Evolutionary conservation across 225 moss, liverwort and hornwort species (phyloP), one percentile per base, ranked within the genome.

Genomic region (Marchantia polymorpha): DNA sequence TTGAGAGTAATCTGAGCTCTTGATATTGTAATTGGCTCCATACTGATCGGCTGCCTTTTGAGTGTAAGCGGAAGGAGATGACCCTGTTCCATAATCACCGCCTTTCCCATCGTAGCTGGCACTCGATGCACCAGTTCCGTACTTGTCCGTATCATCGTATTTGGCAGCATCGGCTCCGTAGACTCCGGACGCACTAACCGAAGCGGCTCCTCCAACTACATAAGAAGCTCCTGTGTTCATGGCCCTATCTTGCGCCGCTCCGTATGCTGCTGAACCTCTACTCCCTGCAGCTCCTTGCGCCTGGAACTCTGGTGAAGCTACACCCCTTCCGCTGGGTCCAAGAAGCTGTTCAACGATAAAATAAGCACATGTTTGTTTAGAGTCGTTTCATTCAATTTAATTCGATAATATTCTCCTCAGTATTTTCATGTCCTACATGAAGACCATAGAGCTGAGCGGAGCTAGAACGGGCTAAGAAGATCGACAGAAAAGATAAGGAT

Each of bases 201-300:
- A 92, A 81, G 92, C 86, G 73, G 91, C 83, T 78, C 90, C 92
- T 50, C 92, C 96, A 72, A 96, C 94, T 52, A 96, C 94, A 71
- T 94, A 94, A 3, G 96, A 94, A 83, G 93, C 90, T 84, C 94
- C 96, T 52, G 94, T 94, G 73, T 90, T 92, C 60, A 96, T 92
- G 47, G 88, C 91, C 68, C 92, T 91, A 66, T 96, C 96, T 84
- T 94, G 91, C 64, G 91, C 88, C 60, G 84, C 84, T 84, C 94
- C 96, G 80, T 96, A 96, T 20, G 92, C 94, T 77, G 90, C 87
- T 77, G 96, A 92, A 63, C 96, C 94, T 52, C 96, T 93, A 69
- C 90, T 92, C 69, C 89, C 91, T 72, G 87, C 91, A 85, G 88
- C 88, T 82, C 77, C 82, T 78, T 96, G 96, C 12, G 89, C 83